phyloP scores from a whole-genome alignment of 2,329 filamentous ascomycete genomes.

The Colletotrichum musicola region DNA sequence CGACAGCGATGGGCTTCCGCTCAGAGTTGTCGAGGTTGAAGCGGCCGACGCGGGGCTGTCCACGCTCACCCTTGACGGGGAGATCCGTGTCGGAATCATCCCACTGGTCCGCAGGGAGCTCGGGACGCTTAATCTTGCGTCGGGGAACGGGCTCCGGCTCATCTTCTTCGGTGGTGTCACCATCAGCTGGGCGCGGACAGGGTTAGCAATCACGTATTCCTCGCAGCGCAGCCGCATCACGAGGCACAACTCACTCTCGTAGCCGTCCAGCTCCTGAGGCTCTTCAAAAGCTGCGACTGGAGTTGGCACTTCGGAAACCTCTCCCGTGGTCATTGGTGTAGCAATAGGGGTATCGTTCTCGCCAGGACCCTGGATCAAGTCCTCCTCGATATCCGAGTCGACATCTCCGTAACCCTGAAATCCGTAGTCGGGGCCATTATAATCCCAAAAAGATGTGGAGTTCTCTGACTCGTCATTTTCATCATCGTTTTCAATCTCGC shows the following conservation, averaged over 20 bases:
- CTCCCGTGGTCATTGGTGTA: constrained; percentile 51
- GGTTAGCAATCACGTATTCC: constrained; percentile 32
- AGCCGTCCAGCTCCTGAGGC: constrained; percentile 65
- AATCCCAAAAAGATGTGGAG: constrained; percentile 74
- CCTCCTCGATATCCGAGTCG: constrained; percentile 58
- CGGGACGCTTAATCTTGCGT: constrained; percentile 60
- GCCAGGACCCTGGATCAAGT: constrained; percentile 49
- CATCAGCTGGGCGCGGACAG: constrained; percentile 60
- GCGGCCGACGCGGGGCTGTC: constrained; percentile 66
- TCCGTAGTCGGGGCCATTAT: constrained; percentile 63
- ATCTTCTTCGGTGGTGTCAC: constrained; percentile 73
- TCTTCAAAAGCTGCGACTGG: constrained; percentile 50
- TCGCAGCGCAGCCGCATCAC: constrained; percentile 2
- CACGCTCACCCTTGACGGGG: constrained; percentile 60
- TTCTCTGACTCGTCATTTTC: constrained; percentile 66
- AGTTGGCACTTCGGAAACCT: constrained; percentile 43
- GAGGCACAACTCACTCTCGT: constrained; percentile 66
- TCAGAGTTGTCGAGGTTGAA: constrained; percentile 67
- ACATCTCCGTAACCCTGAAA: constrained; percentile 54
- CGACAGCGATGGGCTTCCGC: constrained; percentile 69
- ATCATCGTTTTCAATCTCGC: constrained; percentile 78
- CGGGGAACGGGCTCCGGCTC: constrained; percentile 62
- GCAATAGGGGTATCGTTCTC: constrained; percentile 58
- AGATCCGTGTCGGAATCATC: constrained; percentile 64
- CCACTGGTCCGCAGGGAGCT: constrained; percentile 46